Conservation (phyloP, 768 basidiomycete species). For the Cubamyces sp. region DNA sequence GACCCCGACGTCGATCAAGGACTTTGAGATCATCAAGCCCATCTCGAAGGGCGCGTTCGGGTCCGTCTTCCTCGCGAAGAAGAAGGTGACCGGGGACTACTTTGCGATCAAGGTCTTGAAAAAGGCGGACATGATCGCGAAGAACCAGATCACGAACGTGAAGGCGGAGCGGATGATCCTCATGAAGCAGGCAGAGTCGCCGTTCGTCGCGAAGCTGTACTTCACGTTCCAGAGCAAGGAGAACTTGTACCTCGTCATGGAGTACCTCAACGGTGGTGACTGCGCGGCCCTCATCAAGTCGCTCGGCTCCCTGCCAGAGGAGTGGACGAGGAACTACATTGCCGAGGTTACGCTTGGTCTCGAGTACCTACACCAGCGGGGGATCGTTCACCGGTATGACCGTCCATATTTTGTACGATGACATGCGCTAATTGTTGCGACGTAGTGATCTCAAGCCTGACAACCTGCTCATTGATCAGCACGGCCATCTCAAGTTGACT, state of each 20-base stretch:
- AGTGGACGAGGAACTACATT: slow-evolving; percentile 96
- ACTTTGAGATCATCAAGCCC: slow-evolving; percentile 99
- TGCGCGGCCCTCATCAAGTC: slow-evolving; percentile 97
- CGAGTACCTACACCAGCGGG: slow-evolving; percentile 94
- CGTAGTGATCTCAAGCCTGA: slow-evolving; percentile 95
- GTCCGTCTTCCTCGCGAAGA: slow-evolving; percentile 97
- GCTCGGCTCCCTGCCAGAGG: slow-evolving; percentile 90
- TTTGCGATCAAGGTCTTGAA: slow-evolving; percentile 99
- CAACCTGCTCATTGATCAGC: slow-evolving; percentile 94
- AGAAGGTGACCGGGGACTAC: slow-evolving; percentile 97
- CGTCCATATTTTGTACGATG: not conserved
- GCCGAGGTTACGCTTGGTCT: slow-evolving; percentile 95
- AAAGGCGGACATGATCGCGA: slow-evolving; percentile 99
- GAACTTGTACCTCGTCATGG: slow-evolving; percentile 98
- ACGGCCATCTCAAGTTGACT: slow-evolving; percentile 96
- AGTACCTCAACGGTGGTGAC: slow-evolving; percentile 98
- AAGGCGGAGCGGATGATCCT: slow-evolving; percentile 99
- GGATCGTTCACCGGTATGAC: slow-evolving; percentile 93
- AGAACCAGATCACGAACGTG: slow-evolving; percentile 99
- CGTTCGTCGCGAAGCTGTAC: slow-evolving; percentile 96
- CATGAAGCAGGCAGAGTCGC: slow-evolving; percentile 98
- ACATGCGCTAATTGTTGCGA: slow-evolving; percentile 7
- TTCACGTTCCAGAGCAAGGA: slow-evolving; percentile 99
- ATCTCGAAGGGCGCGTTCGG: slow-evolving; percentile 99
- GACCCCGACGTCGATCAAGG: slow-evolving; percentile 92